Base-by-base conservation (phyloP, 106 monocot species). In the Vanilla planifolia region DNA sequence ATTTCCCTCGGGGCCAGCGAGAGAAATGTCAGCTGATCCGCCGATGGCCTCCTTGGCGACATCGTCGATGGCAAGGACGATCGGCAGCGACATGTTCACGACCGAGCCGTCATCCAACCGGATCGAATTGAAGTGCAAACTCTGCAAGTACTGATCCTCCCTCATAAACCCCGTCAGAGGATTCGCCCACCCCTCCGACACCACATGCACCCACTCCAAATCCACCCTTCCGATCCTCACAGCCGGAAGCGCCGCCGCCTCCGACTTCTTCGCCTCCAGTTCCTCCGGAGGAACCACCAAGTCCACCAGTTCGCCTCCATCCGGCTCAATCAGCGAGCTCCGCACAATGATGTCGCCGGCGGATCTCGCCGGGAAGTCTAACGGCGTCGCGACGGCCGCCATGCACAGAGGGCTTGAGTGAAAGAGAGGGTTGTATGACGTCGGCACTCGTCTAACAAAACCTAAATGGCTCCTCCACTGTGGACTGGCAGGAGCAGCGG, bases 111-210 rank as follows among this genome's bases (percentile, higher is more conserved):
- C 86, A 5, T 64, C 71, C 55, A 81, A 22, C 55, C 80, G 69
- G 35, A 96, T 53, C 33, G 72, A 79, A 67, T 91, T 87, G 76
- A 96, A 96, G 42, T 96, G 96, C 47, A 96, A 64, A 76, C 71
- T 67, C 84, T 96, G 90, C 63, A 96, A 62, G 69, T 96, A 96
- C 84, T 91, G 79, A 17, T 79, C 63, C 72, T 96, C 96, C 63
- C 96, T 64, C 96, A 96, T 96, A 74, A 96, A 96, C 59, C 96
- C 96, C 25, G 71, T 55, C 62, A 96, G 72, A 5, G 96, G 96
- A 62, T 87, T 96, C n/a, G 96, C 96, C 96, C 96, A 96, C 45
- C 96, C 96, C 55, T 96, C 90, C n/a, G 83, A 55, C 7, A 96
- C 63, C 52, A 96, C 96, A 33, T 98, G 84, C 52, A 80, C 81